phyloP scores from a whole-genome alignment of 2,329 filamentous ascomycete species.

The Tolypocladium endophyticum region DNA sequence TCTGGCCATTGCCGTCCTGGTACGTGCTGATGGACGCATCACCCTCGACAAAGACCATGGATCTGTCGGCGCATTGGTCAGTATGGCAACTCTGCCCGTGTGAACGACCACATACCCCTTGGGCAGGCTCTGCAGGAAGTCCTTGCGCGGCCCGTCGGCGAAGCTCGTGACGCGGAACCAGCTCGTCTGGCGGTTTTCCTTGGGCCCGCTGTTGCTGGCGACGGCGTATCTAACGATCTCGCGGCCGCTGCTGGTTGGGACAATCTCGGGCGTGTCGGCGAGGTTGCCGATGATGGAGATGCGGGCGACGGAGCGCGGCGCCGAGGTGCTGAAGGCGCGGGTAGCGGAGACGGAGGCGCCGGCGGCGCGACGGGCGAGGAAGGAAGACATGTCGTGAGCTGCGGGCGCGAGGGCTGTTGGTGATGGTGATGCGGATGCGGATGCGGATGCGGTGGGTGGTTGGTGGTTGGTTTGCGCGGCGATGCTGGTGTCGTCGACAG shows the following conservation, averaged over 20 bases:
- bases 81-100: background rate
- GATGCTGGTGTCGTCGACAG: background rate
- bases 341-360: conserved; percentile 33
- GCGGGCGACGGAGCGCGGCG: conserved; percentile 57
- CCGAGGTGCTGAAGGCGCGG: conserved; percentile 69
- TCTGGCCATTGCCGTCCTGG: conserved; percentile 61
- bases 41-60: conserved; percentile 73
- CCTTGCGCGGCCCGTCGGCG: conserved; percentile 55
- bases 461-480: background rate
- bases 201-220: conserved; percentile 54
- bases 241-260: conserved; percentile 56
- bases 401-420: background rate
- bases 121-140: conserved; percentile 60
- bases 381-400: conserved; percentile 28
- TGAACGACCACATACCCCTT: conserved; percentile 62
- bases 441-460: background rate
- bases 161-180: conserved; percentile 81
- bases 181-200: conserved; percentile 65
- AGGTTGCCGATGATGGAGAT: conserved; percentile 84
- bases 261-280: conserved; percentile 66
- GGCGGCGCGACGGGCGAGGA: conserved; percentile 43
- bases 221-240: conserved; percentile 71
- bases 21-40: conserved; percentile 61
- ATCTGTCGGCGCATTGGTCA: conserved; percentile 35
- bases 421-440: background rate